phyloP scores from a whole-genome alignment of 805 yeast genomes.

The Helenozyma baotianmanensis region DNA sequence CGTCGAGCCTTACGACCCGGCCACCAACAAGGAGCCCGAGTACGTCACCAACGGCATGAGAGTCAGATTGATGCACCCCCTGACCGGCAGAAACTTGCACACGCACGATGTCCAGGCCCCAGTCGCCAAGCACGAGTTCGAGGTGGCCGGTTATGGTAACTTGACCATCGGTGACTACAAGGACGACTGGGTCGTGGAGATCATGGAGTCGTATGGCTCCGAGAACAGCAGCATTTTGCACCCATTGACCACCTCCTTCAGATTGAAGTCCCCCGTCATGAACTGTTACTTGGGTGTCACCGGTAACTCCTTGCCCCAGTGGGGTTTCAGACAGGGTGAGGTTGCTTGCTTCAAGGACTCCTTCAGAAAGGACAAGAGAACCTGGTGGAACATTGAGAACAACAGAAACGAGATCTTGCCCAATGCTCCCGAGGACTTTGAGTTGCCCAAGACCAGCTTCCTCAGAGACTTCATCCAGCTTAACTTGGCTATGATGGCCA shows the following conservation, averaged over 20 bases:
- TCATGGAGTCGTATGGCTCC: constrained; percentile 52
- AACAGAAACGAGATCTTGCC: constrained; percentile 60
- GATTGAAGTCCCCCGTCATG: constrained; percentile 62
- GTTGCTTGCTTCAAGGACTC: constrained; percentile 72
- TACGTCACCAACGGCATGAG: constrained; percentile 54
- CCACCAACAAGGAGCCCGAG: constrained; percentile 26
- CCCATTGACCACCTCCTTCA: constrained; percentile 79
- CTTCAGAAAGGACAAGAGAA: constrained; percentile 70
- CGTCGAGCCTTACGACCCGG: constrained; percentile 26
- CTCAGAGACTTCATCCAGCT: constrained; percentile 65
- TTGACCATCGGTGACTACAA: constrained; percentile 60
- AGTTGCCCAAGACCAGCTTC: constrained; percentile 57
- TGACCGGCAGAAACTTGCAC: constrained; percentile 64
- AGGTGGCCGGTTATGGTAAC: constrained; percentile 73
- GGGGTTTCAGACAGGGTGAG: constrained; percentile 99
- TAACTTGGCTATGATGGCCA: constrained; percentile 78
- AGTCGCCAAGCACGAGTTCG: constrained; percentile 48
- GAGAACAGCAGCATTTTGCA: constrained; percentile 57
- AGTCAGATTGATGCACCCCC: constrained; percentile 58
- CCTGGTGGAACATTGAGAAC: constrained; percentile 84
- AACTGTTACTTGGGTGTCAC: constrained; percentile 85
- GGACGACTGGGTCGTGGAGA: constrained; percentile 75
- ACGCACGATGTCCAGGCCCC: constrained; percentile 67
- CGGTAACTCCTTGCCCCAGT: constrained; percentile 77
- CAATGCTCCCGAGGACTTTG: constrained; percentile 54